These are phyloP conservation scores for Thermochaetoides thermophila DNA, from an alignment of 495 filamentous ascomycete genomes.

Conservation along the genomic window DNA sequence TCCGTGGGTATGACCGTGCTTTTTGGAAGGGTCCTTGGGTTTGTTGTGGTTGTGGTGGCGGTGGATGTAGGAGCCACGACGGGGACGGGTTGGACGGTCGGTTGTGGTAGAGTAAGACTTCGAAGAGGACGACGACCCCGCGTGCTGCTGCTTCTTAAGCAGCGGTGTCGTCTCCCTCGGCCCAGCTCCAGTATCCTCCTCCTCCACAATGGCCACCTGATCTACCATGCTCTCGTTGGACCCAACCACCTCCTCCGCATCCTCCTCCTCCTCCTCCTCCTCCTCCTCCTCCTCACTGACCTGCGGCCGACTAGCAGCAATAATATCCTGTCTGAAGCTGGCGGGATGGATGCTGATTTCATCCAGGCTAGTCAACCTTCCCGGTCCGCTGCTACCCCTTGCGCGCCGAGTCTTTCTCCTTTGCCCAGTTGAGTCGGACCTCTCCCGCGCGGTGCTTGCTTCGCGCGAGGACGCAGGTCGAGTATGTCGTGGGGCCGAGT, in stretches of 20 bases:
- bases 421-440: slow-evolving; percentile 8
- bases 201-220: too few relatives aligned
- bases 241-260: slow-evolving; percentile 21
- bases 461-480: slow-evolving; percentile 13
- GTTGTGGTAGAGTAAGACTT: too few relatives aligned
- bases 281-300: slow-evolving; percentile 35
- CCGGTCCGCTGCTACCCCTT: slow-evolving; percentile 35
- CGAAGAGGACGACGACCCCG: too few relatives aligned
- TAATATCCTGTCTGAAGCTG: slow-evolving; percentile 80
- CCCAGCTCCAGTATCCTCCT: slow-evolving; percentile 2
- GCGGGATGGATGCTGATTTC: slow-evolving; percentile 81
- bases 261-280: slow-evolving; percentile 33
- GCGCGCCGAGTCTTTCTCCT: slow-evolving; percentile 34
- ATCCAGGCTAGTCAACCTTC: slow-evolving; percentile 41
- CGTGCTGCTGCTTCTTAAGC: slow-evolving; percentile 12
- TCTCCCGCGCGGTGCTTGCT: background rate
- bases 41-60: slow-evolving; percentile 66
- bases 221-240: background rate
- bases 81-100: slow-evolving; percentile 7
- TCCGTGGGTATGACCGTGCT: slow-evolving; percentile 58
- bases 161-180: slow-evolving; percentile 34
- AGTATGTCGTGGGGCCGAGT: slow-evolving; percentile 20
- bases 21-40: slow-evolving; percentile 47
- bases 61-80: slow-evolving; percentile 35
- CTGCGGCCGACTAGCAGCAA: slow-evolving; percentile 46